phyloP scores from a whole-genome alignment of 2,329 filamentous ascomycete species.

The Dichotomopilus funicola region DNA sequence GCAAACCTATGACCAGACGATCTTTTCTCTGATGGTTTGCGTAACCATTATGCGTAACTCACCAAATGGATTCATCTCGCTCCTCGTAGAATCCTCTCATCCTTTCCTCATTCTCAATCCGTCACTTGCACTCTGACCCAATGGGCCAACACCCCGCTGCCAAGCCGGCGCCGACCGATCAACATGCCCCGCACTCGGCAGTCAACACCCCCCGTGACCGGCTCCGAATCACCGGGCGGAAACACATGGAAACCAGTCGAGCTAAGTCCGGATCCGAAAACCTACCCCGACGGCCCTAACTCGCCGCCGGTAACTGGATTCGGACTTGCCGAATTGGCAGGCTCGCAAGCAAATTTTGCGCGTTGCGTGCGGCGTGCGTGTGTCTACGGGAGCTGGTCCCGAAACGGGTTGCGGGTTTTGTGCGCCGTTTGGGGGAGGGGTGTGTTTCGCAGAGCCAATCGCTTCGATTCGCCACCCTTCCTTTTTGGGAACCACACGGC shows the following conservation, averaged over 20 bases:
- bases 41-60: too few relatives aligned
- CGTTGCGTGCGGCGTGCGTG: background rate
- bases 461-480: background rate
- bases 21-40: too few relatives aligned
- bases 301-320: too few relatives aligned
- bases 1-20: too few relatives aligned
- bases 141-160: background rate
- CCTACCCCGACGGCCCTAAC: too few relatives aligned
- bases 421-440: constrained; percentile 2
- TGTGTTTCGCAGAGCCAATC: background rate
- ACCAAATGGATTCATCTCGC: too few relatives aligned
- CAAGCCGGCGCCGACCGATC: background rate
- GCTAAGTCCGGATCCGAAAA: background rate
- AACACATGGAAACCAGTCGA: background rate
- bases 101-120: too few relatives aligned
- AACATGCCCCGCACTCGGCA: background rate
- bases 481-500: background rate
- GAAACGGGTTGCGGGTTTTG: constrained; percentile 13
- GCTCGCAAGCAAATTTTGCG: background rate
- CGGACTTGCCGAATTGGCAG: too few relatives aligned
- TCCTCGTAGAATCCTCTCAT: too few relatives aligned
- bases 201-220: background rate
- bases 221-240: background rate
- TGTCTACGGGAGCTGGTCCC: background rate
- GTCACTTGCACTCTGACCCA: too few relatives aligned